These are phyloP conservation scores for Colletotrichum sp. DNA, from an alignment of 2,329 filamentous ascomycete species.

Conservation along the genomic window DNA sequence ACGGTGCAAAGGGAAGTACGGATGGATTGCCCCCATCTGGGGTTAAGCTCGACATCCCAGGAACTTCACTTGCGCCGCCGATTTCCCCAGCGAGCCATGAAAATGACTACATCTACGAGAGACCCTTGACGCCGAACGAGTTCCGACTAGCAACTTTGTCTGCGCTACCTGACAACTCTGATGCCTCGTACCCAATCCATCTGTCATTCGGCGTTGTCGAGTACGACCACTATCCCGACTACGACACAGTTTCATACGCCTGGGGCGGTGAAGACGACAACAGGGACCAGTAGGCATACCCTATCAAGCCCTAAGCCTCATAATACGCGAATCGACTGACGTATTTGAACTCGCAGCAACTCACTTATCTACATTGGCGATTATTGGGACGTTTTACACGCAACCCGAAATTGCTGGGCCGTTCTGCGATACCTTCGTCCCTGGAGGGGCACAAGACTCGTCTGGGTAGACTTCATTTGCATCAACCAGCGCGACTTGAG, in stretches of 20 bases:
- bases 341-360: neutral
- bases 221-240: neutral
- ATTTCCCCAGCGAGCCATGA: neutral
- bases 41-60: neutral
- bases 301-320: neutral
- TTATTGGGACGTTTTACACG: neutral
- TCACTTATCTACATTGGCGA: neutral
- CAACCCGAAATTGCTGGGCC: neutral
- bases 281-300: neutral
- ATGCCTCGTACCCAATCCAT: neutral
- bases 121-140: neutral
- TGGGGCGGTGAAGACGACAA: neutral
- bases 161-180: neutral
- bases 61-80: neutral
- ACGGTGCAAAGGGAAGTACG: neutral
- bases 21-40: no score
- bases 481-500: neutral
- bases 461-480: neutral
- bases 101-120: neutral
- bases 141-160: neutral
- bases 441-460: neutral
- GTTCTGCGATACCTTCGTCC: neutral
- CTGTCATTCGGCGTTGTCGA: neutral
- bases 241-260: neutral
- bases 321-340: neutral